These are phyloP conservation scores for Naematelia encephala DNA, from an alignment of 768 basidiomycete genomes.

Conservation along the genomic window DNA sequence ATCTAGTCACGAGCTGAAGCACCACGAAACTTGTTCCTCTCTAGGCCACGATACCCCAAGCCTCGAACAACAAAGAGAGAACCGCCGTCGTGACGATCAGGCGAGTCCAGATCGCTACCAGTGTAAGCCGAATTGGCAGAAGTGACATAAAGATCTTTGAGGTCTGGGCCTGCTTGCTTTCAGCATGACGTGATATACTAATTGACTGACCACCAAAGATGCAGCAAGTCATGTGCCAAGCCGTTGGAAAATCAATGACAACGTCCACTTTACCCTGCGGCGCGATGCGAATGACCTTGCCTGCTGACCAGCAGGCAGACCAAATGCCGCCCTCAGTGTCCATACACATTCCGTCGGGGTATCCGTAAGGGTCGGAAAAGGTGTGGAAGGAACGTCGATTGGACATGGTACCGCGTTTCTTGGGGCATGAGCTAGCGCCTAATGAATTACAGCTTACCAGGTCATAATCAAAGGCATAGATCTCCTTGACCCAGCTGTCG, in stretches of 20 bases:
- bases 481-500: slow-evolving; percentile 11
- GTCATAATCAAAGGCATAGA: slow-evolving; percentile 8
- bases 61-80: slow-evolving; percentile 15
- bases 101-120: background rate
- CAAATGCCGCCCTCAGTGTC: slow-evolving; percentile 8
- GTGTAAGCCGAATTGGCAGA: slow-evolving; percentile 10
- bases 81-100: slow-evolving; percentile 7
- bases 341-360: slow-evolving; percentile 14
- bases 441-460: background rate
- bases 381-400: background rate
- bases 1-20: too few relatives aligned
- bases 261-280: slow-evolving; percentile 20
- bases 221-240: slow-evolving; percentile 30
- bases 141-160: slow-evolving; percentile 19
- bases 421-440: background rate
- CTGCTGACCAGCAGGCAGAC: slow-evolving; percentile 13
- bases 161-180: slow-evolving; percentile 6
- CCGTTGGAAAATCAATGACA: slow-evolving; percentile 25
- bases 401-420: background rate
- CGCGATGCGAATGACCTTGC: slow-evolving; percentile 16
- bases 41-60: slow-evolving; percentile 7
- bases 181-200: background rate
- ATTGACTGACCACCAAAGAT: slow-evolving; percentile 27
- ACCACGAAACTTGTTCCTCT: slow-evolving; percentile 16
- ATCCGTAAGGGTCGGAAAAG: background rate